phyloP scores from a whole-genome alignment of 495 filamentous ascomycete genomes.

The Penicillium cosmopolitanum region DNA sequence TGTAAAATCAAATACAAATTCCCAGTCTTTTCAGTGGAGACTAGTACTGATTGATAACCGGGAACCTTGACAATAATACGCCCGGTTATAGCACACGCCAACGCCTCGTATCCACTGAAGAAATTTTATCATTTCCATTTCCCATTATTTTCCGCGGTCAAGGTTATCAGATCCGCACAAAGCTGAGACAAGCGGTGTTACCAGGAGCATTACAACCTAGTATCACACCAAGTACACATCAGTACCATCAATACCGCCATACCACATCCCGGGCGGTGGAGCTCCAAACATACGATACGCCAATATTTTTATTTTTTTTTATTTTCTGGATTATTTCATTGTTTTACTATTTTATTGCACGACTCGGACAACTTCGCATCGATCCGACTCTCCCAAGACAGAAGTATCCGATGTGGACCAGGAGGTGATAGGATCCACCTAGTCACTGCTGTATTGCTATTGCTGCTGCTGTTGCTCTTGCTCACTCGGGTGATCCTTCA shows the following conservation, averaged over 20 bases:
- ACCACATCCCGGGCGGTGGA: not conserved
- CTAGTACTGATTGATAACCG: constrained; percentile 36
- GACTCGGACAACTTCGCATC: constrained; percentile 10
- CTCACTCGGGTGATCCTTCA: not conserved
- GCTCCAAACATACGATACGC: too few species aligned
- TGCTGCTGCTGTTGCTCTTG: not conserved
- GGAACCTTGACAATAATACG: constrained; percentile 23
- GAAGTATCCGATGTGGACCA: constrained; percentile 19
- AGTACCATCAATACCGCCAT: not conserved
- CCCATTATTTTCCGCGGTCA: too few species aligned
- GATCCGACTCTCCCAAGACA: constrained; percentile 17
- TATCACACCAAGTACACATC: too few species aligned
- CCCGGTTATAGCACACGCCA: constrained; percentile 1
- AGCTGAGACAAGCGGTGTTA: not conserved
- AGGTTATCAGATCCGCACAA: constrained; percentile 32
- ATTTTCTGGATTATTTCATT: too few species aligned
- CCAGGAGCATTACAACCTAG: not conserved
- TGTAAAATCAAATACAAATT: too few species aligned
- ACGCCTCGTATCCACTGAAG: constrained; percentile 21
- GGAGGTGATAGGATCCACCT: constrained; percentile 10
- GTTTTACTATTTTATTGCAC: too few species aligned
- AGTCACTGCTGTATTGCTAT: not conserved
- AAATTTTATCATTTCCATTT: too few species aligned
- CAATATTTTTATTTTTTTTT: too few species aligned
- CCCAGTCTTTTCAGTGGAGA: constrained; percentile 11